A percentile compares a stretch with the other conserved stretches of the same genome.
These are phyloP conservation scores for Cryphonectria carpinicola DNA, from an alignment of 2,329 filamentous ascomycete species.

Conservation along the genomic window DNA sequence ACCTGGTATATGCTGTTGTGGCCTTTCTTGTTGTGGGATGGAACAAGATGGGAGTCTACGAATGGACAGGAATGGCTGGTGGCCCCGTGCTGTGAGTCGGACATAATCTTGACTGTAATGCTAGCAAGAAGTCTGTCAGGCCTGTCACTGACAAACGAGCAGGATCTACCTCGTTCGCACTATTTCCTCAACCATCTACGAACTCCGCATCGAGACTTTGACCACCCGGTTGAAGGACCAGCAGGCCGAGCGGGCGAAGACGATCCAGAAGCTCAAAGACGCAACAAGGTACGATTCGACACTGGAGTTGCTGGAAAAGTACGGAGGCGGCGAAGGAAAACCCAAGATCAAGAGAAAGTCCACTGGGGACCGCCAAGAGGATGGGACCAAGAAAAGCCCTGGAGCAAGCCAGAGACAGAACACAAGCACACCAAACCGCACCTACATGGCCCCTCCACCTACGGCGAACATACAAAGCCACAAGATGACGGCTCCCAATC, in stretches of 20 bases:
- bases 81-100: conserved; percentile 64
- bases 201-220: conserved; percentile 75
- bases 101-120: too few relatives aligned
- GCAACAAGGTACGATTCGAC: conserved; percentile 97
- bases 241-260: conserved; percentile 78
- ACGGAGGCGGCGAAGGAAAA: conserved; percentile 70
- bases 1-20: conserved; percentile 84
- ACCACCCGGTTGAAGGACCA: conserved; percentile 72
- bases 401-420: conserved; percentile 28
- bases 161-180: conserved; percentile 76
- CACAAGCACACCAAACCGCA: conserved; percentile 43
- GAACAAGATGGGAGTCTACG: conserved; percentile 73
- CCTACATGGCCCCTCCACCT: conserved; percentile 58
- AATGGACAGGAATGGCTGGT: conserved; percentile 78
- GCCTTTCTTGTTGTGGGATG: conserved; percentile 84
- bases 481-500: conserved; percentile 34
- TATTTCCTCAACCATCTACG: conserved; percentile 71
- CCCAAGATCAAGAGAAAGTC: conserved; percentile 38
- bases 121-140: too few relatives aligned
- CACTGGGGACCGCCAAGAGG: conserved; percentile 31
- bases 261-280: conserved; percentile 91
- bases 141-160: background rate
- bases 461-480: conserved; percentile 64
- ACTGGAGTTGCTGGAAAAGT: conserved; percentile 90
- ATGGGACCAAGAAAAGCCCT: conserved; percentile 27